phyloP scores from a whole-genome alignment of 192 early-diverging fungal species.

The Linnemannia exigua region DNA sequence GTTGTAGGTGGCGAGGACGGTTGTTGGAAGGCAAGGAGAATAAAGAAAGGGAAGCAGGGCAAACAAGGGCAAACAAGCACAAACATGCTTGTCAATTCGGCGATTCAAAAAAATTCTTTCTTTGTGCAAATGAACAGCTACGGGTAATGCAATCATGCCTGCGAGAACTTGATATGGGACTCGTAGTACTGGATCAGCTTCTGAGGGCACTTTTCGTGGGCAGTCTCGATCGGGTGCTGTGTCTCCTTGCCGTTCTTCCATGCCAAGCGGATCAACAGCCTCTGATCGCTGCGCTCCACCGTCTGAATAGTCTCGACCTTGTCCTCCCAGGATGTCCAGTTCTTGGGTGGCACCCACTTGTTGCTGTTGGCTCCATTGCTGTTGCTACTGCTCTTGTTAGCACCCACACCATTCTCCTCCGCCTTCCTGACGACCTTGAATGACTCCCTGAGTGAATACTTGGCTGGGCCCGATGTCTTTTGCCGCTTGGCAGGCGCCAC shows the following conservation, averaged over 20 bases:
- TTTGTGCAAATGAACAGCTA: neutral
- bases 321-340: conserved; percentile 44
- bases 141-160: neutral
- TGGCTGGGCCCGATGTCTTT: neutral
- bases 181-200: conserved; percentile 69
- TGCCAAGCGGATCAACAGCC: conserved; percentile 54
- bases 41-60: neutral
- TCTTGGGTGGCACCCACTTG: conserved; percentile 23
- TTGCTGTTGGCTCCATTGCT: neutral
- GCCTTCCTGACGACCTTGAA: neutral
- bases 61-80: neutral
- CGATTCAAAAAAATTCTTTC: neutral
- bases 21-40: neutral
- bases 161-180: conserved; percentile 63
- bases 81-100: neutral
- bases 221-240: conserved; percentile 52
- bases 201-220: conserved; percentile 61
- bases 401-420: neutral
- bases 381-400: neutral
- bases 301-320: conserved; percentile 21
- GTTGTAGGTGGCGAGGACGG: neutral
- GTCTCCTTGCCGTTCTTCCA: conserved; percentile 65
- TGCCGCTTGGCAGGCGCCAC: conserved; percentile 15
- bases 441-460: neutral
- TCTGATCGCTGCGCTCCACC: conserved; percentile 24